Evolutionary conservation across 1,284 basidiomycete species (phyloP), one percentile per base, ranked within the genome.

Genomic region (Microbotryum violaceum): DNA sequence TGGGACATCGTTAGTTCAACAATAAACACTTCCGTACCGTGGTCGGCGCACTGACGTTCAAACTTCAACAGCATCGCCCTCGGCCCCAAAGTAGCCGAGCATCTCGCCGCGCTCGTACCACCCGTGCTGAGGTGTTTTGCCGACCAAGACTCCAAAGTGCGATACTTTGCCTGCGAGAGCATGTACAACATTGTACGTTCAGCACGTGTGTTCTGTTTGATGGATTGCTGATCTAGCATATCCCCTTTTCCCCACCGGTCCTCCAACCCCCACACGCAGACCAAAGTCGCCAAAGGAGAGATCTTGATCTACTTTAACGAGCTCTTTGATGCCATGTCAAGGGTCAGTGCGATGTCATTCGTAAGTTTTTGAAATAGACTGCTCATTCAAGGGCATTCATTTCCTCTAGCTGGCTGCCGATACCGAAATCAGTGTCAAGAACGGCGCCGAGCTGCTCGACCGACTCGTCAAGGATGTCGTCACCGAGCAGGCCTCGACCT

Each of bases 241-340:
- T 46, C 33, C 49, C 31, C 45, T 16, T 14, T 53, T 23, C 23
- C 49, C 31, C 14, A 42, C 12, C 16, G 20, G 25, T 2, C 46
- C 20, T 3, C 45, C 23, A 16, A 4, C 4, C 27, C 37, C 49
- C 54, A 29, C 21, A 20, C 20, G 4, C 21, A 70, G 77, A 76
- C 61, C 88, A 89, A 98, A 77, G 93, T 97, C 8, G 96, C 92
- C 60, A 97, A 97, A 74, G 94, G 94, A 45, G 94, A 97, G 77
- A 88, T 97, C 48, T 78, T 98, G 64, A 85, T 97, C 23, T 97
- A 94, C 75, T 99, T 98, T 78, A 98, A 99, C 74, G 90, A 94
- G 63, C 91, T 97, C 61, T 99, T 99, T 72, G 96, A 98, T 76
- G 88, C 91, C 1, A 81, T 98, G 64, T 92, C 89, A 81, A 97